Base-by-base conservation (phyloP, 2,329 filamentous ascomycete species). In the Clarireedia sp. region DNA sequence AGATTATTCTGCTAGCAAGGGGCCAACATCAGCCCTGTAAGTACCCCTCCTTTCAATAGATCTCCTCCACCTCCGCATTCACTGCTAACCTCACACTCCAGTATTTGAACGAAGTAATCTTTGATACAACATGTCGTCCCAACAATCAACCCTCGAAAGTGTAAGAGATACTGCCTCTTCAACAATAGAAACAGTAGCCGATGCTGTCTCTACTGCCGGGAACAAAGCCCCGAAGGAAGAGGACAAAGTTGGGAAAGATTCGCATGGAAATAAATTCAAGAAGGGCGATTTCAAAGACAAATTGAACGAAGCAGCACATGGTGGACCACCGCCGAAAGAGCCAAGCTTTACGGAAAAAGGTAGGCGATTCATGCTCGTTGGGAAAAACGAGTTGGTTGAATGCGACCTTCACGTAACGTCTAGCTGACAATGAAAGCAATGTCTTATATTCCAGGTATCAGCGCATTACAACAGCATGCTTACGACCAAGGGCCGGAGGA, bases 281-380 rank as follows among this genome's bases (percentile, higher is more conserved):
- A 64, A 62, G 40, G 60, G 63, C 3, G 55, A 53, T 48, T 62
- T 59, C 36, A 66, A 67, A 43, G 57, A 67, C 36, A 58, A 63
- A 55, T 57, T 67, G 47, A 63, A 65, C 37, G 49, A 60, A 24
- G 64, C 64, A 49, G 63, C 63, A 17, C 7, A 46, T 43, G 56
- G 60, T 3, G 54, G 47, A 26, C 36, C 36, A 12, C 37, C 44
- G 5, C 8, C 38, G 8, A 41, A 58, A 33, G 55, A 60, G 43
- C 55, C 58, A 38, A 57, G 52, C 16, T 58, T 55, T 26, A 48
- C 64, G 19, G 60, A 61, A 43, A 64, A 62, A 58, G 62, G 65
- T 65, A 56, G 21, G 46, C 47, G 51, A 10, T 16, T 37, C 14
- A 45, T 1, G 29, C 17, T 44, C 14, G 23, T 37, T 23, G 9